Evolutionary conservation across 2,329 filamentous ascomycete species (phyloP).

Genomic region (Aspergillus sp.): DNA sequence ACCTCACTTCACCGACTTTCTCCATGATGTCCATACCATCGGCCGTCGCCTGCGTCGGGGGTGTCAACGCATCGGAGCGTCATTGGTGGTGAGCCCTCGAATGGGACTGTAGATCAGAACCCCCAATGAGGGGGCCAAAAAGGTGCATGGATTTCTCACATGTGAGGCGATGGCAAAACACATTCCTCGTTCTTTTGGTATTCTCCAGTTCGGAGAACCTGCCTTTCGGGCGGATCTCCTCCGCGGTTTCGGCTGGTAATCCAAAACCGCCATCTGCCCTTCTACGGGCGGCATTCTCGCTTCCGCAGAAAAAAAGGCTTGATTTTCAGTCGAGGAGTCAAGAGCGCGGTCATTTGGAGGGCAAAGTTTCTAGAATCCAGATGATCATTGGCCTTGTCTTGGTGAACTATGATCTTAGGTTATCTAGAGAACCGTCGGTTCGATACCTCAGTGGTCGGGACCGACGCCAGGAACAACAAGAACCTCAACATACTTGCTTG

Average conservation of each 20-base stretch:
- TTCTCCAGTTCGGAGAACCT: conserved; percentile 8
- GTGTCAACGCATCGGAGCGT: neutral
- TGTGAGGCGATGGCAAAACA: neutral
- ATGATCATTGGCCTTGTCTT: neutral
- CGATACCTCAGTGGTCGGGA: neutral
- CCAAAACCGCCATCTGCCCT: neutral
- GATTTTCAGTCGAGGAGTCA: neutral
- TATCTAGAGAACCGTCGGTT: neutral
- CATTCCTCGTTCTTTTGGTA: neutral
- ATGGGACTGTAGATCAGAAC: neutral
- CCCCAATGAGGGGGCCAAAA: neutral
- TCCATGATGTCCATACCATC: neutral
- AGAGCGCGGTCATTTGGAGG: neutral
- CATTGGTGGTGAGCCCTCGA: neutral
- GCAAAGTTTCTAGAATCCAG: neutral
- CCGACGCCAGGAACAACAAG: neutral
- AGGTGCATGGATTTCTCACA: neutral
- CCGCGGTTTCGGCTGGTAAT: neutral
- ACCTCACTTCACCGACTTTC: neutral
- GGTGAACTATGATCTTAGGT: neutral
- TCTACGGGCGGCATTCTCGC: neutral
- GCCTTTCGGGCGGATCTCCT: conserved; percentile 7
- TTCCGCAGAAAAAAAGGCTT: neutral
- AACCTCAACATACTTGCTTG: neutral
- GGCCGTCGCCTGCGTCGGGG: neutral